Percentiles rank a stretch among this genome's conserved stretches.
These are phyloP conservation scores for Eragrostis tef DNA, from an alignment of 202 grass and related monocot species.

Conservation along the genomic window DNA sequence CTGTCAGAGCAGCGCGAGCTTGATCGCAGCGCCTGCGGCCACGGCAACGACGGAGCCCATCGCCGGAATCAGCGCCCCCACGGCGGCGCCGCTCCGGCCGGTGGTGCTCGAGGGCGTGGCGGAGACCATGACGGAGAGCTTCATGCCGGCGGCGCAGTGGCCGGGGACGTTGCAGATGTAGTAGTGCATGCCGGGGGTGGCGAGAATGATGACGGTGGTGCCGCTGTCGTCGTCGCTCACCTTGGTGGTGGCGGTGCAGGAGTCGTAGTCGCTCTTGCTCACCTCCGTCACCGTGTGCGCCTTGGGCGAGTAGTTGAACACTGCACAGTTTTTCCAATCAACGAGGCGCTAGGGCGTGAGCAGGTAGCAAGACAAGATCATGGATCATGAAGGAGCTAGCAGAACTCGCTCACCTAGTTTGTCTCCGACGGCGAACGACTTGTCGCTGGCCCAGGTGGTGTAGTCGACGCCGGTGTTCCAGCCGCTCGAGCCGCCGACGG, in stretches of 20 bases:
- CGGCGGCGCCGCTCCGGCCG: not conserved
- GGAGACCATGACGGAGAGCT: conserved; percentile 44
- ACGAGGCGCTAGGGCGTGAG: not conserved
- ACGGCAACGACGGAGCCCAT: conserved; percentile 21
- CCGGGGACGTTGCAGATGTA: conserved; percentile 59
- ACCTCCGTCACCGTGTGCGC: conserved; percentile 72
- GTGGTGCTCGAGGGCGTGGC: not conserved
- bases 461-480: conserved; percentile 64
- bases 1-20: conserved; percentile 54
- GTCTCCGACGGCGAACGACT: conserved; percentile 59
- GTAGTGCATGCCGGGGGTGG: conserved; percentile 52
- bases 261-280: conserved; percentile 48
- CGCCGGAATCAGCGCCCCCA: not conserved
- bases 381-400: not conserved
- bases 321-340: conserved; percentile 37
- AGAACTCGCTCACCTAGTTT: conserved; percentile 53
- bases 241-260: conserved; percentile 48
- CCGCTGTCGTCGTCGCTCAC: conserved; percentile 45
- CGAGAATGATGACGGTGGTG: conserved; percentile 45
- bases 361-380: not conserved
- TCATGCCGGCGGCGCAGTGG: conserved; percentile 61
- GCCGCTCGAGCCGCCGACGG: conserved; percentile 64
- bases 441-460: conserved; percentile 54
- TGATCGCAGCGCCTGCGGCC: conserved; percentile 27
- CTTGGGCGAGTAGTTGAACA: conserved; percentile 52